Conservation (phyloP, 768 basidiomycete genomes). For the Lactarius tabidus region DNA sequence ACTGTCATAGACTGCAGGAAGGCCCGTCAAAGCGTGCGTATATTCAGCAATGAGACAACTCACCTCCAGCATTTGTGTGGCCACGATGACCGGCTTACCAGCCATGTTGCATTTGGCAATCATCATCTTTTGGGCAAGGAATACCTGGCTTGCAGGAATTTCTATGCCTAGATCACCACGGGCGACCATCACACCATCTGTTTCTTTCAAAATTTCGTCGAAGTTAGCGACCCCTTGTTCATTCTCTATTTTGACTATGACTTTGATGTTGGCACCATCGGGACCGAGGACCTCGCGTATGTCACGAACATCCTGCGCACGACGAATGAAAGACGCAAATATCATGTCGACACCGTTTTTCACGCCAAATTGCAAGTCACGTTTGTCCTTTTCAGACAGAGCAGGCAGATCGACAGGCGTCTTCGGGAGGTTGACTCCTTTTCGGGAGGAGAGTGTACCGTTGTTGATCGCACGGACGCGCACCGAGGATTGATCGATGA, state of each 20-base stretch:
- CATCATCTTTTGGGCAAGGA: constrained; percentile 99
- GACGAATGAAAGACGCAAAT: constrained; percentile 98
- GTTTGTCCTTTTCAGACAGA: constrained; percentile 97
- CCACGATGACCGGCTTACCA: constrained; percentile 97
- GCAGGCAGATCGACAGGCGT: constrained; percentile 97
- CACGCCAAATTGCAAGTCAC: constrained; percentile 90
- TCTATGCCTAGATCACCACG: constrained; percentile 99
- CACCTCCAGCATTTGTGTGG: constrained; percentile 99
- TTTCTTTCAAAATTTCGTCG: constrained; percentile 92
- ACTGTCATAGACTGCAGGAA: constrained; percentile 86
- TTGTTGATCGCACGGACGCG: constrained; percentile 87
- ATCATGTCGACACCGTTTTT: constrained; percentile 99
- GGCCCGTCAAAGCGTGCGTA: constrained; percentile 20
- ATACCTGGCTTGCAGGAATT: constrained; percentile 98
- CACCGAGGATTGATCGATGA: constrained; percentile 80
- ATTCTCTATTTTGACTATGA: constrained; percentile 99
- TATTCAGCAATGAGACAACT: constrained; percentile 23
- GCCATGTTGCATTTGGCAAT: constrained; percentile 98
- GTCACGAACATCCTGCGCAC: constrained; percentile 88
- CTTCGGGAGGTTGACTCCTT: constrained; percentile 99
- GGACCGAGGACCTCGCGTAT: constrained; percentile 93
- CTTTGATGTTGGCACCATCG: constrained; percentile 93
- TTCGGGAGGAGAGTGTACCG: constrained; percentile 90
- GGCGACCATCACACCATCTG: constrained; percentile 99
- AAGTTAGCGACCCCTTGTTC: constrained; percentile 99